Conservation (phyloP, 768 basidiomycete species). For the Mycena rebaudengoi region DNA sequence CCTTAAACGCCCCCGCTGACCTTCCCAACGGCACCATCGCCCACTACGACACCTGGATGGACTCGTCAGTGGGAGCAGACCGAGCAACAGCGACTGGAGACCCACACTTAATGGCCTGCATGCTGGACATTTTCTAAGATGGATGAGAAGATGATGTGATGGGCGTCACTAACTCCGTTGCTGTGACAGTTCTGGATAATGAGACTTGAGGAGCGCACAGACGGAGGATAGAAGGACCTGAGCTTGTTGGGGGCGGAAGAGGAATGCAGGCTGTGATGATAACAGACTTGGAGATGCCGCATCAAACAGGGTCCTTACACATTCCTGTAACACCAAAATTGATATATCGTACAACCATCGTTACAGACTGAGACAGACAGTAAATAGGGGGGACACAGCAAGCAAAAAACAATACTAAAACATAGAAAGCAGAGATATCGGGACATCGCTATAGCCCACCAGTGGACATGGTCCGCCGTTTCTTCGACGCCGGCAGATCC, state of each 20-base stretch:
- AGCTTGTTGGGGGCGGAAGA: too few species aligned
- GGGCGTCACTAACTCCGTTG: conserved; percentile 11
- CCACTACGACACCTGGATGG: conserved; percentile 90
- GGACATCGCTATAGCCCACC: conserved; percentile 12
- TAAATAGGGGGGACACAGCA: background rate
- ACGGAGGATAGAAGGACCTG: background rate
- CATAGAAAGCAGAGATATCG: conserved; percentile 46
- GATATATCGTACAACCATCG: background rate
- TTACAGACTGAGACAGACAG: background rate
- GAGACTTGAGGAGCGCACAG: background rate
- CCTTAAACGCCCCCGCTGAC: too few species aligned
- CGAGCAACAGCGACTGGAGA: conserved; percentile 26
- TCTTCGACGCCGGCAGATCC: conserved; percentile 26
- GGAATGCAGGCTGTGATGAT: too few species aligned
- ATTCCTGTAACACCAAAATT: background rate
- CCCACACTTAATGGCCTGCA: conserved; percentile 95
- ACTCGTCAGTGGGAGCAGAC: conserved; percentile 39
- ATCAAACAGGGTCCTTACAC: background rate
- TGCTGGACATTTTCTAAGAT: conserved; percentile 43
- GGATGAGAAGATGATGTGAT: conserved; percentile 25
- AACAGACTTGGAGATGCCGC: background rate
- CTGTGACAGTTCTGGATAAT: background rate
- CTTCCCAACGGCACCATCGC: conserved; percentile 99
- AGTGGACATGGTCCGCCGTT: conserved; percentile 6
- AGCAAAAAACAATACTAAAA: conserved; percentile 23